Percentiles rank a stretch among this genome's conserved stretches.
Conservation (phyloP, 306 rosid species). For the Arachis hypogaea region DNA sequence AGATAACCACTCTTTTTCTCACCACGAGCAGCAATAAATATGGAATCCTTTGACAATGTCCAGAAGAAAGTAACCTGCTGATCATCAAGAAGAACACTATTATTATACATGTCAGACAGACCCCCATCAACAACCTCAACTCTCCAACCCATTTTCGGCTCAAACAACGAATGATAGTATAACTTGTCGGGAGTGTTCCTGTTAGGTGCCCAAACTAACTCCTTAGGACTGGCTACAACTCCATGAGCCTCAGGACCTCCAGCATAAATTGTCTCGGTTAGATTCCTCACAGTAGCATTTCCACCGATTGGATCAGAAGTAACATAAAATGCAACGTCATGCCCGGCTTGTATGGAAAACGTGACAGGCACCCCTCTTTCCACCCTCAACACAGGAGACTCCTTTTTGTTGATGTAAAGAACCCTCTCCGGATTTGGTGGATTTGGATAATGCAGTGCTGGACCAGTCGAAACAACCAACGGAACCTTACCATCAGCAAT, state of each 20-base stretch:
- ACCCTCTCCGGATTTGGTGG: slow-evolving; percentile 87
- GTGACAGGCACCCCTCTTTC: slow-evolving; percentile 89
- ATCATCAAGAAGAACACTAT: slow-evolving; percentile 88
- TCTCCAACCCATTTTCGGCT: slow-evolving; percentile 91
- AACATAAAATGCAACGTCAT: slow-evolving; percentile 76
- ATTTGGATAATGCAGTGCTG: slow-evolving; percentile 69
- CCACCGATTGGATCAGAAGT: slow-evolving; percentile 90
- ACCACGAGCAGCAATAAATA: slow-evolving; percentile 82
- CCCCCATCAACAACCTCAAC: slow-evolving; percentile 97
- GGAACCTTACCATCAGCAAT: slow-evolving; percentile 78
- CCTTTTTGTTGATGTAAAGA: slow-evolving; percentile 86
- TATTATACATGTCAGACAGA: slow-evolving; percentile 88
- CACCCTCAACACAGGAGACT: slow-evolving; percentile 83
- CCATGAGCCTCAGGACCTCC: slow-evolving; percentile 87
- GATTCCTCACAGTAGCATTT: slow-evolving; percentile 79
- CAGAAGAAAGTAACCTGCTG: slow-evolving; percentile 93
- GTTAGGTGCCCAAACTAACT: slow-evolving; percentile 76
- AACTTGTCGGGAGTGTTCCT: slow-evolving; percentile 82
- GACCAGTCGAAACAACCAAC: slow-evolving; percentile 63
- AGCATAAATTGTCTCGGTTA: slow-evolving; percentile 74
- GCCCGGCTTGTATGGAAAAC: slow-evolving; percentile 89
- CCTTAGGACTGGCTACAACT: slow-evolving; percentile 84
- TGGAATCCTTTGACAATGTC: slow-evolving; percentile 70
- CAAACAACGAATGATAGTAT: slow-evolving; percentile 74
- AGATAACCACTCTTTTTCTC: slow-evolving; percentile 97